Conservation (phyloP, 2,329 filamentous ascomycete genomes). For the Xylaria sp. region DNA sequence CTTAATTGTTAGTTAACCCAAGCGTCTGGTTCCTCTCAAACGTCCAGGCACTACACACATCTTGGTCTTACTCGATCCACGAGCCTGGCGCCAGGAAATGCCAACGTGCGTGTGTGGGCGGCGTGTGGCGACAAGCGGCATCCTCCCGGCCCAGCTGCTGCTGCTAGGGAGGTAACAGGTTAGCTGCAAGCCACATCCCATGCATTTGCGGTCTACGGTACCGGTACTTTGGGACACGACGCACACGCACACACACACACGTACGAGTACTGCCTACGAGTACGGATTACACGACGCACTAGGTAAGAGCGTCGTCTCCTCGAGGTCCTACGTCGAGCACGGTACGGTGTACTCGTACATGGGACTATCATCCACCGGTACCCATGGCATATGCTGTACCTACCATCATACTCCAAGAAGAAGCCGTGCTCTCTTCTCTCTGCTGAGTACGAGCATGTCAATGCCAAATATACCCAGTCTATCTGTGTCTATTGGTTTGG, state of each 20-base stretch:
- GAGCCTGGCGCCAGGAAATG: slow-evolving; percentile 20
- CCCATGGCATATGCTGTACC: too few relatives aligned
- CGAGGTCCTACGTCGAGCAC: too few relatives aligned
- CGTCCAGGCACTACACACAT: neutral
- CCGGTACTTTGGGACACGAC: slow-evolving; percentile 5
- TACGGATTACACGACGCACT: neutral
- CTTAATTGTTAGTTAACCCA: slow-evolving; percentile 13
- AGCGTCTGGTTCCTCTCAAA: slow-evolving; percentile 14
- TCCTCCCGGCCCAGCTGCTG: slow-evolving; percentile 7
- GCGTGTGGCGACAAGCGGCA: slow-evolving; percentile 13
- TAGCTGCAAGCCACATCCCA: slow-evolving; percentile 20
- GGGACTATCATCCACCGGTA: too few relatives aligned
- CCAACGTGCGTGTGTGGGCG: slow-evolving; percentile 4
- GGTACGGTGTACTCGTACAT: too few relatives aligned
- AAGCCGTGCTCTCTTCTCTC: neutral
- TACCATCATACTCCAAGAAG: too few relatives aligned
- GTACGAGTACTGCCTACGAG: too few relatives aligned
- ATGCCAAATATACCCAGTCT: neutral
- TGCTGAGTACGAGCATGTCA: neutral
- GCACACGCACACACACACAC: neutral
- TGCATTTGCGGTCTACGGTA: slow-evolving; percentile 10
- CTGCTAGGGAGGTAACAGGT: neutral
- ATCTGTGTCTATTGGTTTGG: neutral
- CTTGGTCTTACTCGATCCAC: slow-evolving; percentile 17
- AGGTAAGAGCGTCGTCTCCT: neutral